phyloP scores from a whole-genome alignment of 2,329 filamentous ascomycete species.

The Cordyceps cicadae region DNA sequence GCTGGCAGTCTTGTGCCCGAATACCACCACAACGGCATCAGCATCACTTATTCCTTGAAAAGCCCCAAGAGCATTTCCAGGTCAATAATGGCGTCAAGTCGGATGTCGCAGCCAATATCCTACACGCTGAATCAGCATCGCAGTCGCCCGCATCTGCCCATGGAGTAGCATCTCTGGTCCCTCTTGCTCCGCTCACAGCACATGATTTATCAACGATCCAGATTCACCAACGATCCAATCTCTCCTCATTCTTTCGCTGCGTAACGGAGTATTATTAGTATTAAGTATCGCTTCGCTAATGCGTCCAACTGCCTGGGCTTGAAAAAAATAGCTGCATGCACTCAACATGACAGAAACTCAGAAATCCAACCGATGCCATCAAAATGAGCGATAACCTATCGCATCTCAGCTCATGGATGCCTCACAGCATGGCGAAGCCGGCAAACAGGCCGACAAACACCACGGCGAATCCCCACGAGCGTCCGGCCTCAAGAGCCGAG shows the following conservation, averaged over 20 bases:
- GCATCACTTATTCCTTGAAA: neutral
- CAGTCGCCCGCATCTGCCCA: neutral
- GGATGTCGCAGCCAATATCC: too few species aligned
- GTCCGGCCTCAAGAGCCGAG: constrained; percentile 26
- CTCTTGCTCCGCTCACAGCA: neutral
- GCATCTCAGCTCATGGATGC: neutral
- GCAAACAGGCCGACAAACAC: constrained; percentile 31
- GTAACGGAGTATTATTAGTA: constrained; percentile 4
- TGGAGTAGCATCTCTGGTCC: neutral
- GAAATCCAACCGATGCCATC: too few species aligned
- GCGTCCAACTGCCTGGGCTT: neutral
- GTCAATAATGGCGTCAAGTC: neutral
- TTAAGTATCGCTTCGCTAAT: neutral
- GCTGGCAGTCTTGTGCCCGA: neutral
- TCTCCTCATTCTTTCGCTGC: neutral
- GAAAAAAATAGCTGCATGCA: neutral
- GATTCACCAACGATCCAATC: neutral
- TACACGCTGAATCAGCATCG: too few species aligned
- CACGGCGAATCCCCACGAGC: constrained; percentile 29
- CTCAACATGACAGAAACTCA: neutral
- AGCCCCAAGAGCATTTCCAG: neutral
- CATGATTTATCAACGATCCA: neutral
- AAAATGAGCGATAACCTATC: neutral
- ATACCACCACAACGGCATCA: neutral
- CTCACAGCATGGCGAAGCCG: constrained; percentile 33